Percentiles rank a stretch among this genome's conserved stretches.
Evolutionary conservation across 495 filamentous ascomycete species (phyloP).

Genomic region (Daldinia concentrica): DNA sequence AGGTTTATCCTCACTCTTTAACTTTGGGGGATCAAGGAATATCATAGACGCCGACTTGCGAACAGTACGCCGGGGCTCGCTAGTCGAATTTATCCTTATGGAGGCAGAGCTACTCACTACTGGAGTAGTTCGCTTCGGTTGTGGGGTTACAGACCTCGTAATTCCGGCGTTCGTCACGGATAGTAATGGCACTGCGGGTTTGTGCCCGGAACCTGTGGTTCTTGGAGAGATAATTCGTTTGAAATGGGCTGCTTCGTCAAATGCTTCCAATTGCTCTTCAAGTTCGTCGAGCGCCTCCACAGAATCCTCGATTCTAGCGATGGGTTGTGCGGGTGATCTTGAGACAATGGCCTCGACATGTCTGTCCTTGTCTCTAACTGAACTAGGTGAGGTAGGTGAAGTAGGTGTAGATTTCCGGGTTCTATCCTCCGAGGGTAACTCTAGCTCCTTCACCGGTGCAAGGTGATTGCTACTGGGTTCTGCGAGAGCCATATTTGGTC

Average conservation of each 20-base stretch:
- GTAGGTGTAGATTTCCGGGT: conserved; percentile 16
- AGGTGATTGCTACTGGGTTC: conserved; percentile 24
- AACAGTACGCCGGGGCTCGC: conserved; percentile 44
- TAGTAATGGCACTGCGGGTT: conserved; percentile 30
- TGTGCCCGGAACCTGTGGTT: conserved; percentile 26
- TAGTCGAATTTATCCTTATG: conserved; percentile 41
- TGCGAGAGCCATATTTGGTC: conserved; percentile 33
- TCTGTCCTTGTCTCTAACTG: conserved; percentile 28
- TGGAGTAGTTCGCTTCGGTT: conserved; percentile 37
- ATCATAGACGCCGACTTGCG: conserved; percentile 51
- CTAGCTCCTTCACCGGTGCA: conserved; percentile 21
- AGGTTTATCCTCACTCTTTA: conserved; percentile 45
- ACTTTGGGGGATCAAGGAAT: conserved; percentile 41
- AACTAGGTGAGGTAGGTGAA: conserved; percentile 21
- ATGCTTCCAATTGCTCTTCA: conserved; percentile 70
- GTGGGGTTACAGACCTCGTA: conserved; percentile 40
- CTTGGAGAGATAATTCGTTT: conserved; percentile 51
- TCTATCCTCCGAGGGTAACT: conserved; percentile 8
- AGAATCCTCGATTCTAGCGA: conserved; percentile 72
- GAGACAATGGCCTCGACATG: conserved; percentile 9
- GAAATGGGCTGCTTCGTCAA: conserved; percentile 56
- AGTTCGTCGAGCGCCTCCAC: conserved; percentile 73
- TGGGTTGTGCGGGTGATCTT: conserved; percentile 48
- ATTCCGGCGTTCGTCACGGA: conserved; percentile 15
- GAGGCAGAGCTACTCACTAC: conserved; percentile 20